These are phyloP conservation scores for Sporothrix variecibatus DNA, from an alignment of 2,329 filamentous ascomycete species.

Conservation along the genomic window DNA sequence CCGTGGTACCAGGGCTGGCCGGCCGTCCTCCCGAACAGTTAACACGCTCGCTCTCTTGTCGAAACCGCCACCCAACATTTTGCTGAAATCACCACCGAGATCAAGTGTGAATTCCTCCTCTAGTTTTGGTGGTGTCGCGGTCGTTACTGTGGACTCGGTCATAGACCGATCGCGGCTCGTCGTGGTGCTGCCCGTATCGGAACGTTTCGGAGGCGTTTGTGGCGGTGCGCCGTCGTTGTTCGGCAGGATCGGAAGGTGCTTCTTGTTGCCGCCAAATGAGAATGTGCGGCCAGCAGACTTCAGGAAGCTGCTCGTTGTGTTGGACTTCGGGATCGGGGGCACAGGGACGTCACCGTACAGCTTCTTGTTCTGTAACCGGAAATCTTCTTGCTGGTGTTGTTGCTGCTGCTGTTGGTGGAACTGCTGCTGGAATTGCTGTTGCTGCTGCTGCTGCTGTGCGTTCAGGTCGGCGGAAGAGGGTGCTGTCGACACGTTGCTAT, in stretches of 20 bases:
- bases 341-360: constrained; percentile 43
- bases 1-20: constrained; percentile 42
- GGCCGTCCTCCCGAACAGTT: constrained; percentile 46
- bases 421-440: constrained; percentile 14
- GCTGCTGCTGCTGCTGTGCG: constrained; percentile 32
- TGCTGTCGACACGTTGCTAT: constrained; percentile 63
- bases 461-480: constrained; percentile 57
- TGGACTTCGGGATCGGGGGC: constrained; percentile 49
- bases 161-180: constrained; percentile 49
- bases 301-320: constrained; percentile 52
- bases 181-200: constrained; percentile 41
- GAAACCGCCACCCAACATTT: constrained; percentile 57
- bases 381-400: constrained; percentile 40
- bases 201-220: constrained; percentile 26
- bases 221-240: constrained; percentile 41
- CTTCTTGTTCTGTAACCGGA: constrained; percentile 44
- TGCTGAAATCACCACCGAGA: constrained; percentile 59
- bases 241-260: constrained; percentile 44
- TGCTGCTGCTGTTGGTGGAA: constrained; percentile 21
- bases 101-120: constrained; percentile 52
- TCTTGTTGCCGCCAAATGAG: constrained; percentile 61
- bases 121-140: constrained; percentile 53
- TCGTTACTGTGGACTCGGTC: constrained; percentile 57
- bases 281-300: constrained; percentile 60
- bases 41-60: constrained; percentile 56